Evolutionary conservation across 2,329 filamentous ascomycete genomes (phyloP).

Genomic region (Shiraia sp.): DNA sequence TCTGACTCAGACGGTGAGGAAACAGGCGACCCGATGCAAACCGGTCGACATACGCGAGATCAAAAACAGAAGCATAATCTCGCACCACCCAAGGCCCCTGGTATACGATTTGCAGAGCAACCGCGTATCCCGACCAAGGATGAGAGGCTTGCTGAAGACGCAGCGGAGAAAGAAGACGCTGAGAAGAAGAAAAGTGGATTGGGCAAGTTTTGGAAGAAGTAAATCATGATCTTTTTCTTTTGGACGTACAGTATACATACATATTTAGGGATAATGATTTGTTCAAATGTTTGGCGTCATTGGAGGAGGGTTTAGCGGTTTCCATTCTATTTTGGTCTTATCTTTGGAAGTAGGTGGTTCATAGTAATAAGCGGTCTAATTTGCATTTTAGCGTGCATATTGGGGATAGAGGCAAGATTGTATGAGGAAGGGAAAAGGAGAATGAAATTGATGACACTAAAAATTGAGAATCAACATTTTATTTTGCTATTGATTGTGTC

Average conservation of each 20-base stretch:
- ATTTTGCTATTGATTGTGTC: no score
- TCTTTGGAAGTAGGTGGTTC: not conserved
- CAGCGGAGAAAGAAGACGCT: slow-evolving; percentile 22
- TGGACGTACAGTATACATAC: no score
- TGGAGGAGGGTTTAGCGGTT: no score
- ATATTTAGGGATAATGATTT: no score
- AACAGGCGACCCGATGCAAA: slow-evolving; percentile 39
- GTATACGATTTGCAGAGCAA: slow-evolving; percentile 65
- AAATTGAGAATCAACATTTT: no score
- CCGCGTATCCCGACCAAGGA: slow-evolving; percentile 41
- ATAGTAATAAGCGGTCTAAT: not conserved
- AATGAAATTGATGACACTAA: no score
- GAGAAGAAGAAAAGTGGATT: slow-evolving; percentile 22
- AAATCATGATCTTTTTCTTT: not conserved
- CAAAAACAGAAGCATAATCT: slow-evolving; percentile 12
- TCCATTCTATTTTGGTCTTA: not conserved
- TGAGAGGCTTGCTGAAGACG: slow-evolving; percentile 32
- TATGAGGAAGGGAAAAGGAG: no score
- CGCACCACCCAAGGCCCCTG: slow-evolving; percentile 47
- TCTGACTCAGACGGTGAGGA: slow-evolving; percentile 41
- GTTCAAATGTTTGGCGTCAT: no score
- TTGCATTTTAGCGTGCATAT: not conserved
- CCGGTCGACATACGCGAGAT: slow-evolving; percentile 32
- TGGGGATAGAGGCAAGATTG: not conserved
- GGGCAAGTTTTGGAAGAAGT: slow-evolving; percentile 23